Conservation (phyloP, 176 grass and related monocot genomes). For the Tuctoria greenei region DNA sequence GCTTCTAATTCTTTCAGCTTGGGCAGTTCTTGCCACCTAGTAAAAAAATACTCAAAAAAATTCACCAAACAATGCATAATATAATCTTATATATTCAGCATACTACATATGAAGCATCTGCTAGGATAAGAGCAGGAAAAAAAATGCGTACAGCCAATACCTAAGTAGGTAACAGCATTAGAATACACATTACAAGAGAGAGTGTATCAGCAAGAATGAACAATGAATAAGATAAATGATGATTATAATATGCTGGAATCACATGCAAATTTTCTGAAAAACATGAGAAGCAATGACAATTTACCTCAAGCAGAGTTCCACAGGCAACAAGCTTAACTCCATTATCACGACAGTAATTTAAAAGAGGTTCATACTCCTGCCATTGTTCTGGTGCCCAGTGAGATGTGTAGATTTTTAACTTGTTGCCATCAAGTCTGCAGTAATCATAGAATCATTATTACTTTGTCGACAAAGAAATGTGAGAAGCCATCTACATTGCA, state of each 20-base stretch:
- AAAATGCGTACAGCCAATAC: background rate
- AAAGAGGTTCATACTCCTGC: slow-evolving; percentile 95
- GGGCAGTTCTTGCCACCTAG: slow-evolving; percentile 88
- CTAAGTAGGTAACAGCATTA: slow-evolving; percentile 9
- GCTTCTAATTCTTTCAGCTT: slow-evolving; percentile 78
- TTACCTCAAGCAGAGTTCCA: slow-evolving; percentile 94
- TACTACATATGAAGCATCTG: slow-evolving; percentile 8
- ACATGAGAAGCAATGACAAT: slow-evolving; percentile 20
- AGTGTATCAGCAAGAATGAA: background rate
- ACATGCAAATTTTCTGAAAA: background rate
- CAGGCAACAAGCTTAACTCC: slow-evolving; percentile 82
- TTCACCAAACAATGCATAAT: slow-evolving; percentile 22
- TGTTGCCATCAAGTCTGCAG: slow-evolving; percentile 74
- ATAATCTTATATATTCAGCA: slow-evolving; percentile 18
- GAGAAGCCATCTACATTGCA: background rate
- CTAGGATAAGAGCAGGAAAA: background rate
- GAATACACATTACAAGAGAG: background rate
- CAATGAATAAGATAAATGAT: slow-evolving; percentile 24
- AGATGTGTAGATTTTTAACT: slow-evolving; percentile 61
- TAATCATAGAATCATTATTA: slow-evolving; percentile 16
- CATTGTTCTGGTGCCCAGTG: slow-evolving; percentile 86
- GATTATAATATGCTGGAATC: slow-evolving; percentile 2
- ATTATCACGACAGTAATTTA: slow-evolving; percentile 86
- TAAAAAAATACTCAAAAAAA: slow-evolving; percentile 26
- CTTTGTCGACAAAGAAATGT: background rate